These are phyloP conservation scores for Cavenderia fasciculata DNA, from an alignment of 78 protist species.

Conservation along the genomic window DNA sequence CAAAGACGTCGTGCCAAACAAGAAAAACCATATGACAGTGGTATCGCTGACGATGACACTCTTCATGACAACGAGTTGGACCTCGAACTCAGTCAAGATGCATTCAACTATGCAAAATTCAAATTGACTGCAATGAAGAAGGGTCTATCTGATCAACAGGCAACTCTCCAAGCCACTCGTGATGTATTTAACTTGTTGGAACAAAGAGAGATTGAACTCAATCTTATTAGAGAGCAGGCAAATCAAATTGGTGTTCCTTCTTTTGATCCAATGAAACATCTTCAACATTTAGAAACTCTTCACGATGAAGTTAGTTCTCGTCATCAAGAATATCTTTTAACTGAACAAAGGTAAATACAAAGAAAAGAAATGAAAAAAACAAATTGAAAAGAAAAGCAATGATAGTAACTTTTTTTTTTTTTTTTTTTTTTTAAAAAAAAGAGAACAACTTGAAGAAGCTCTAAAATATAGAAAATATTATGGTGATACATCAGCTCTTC, in stretches of 20 bases:
- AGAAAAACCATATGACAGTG: background rate
- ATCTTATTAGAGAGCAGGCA: conserved; percentile 61
- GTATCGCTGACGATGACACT: background rate
- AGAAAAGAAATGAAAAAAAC: background rate
- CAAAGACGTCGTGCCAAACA: background rate
- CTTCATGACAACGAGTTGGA: background rate
- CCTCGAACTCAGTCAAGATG: conserved; percentile 25
- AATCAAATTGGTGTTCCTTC: conserved; percentile 60
- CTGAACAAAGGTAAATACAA: conserved; percentile 33
- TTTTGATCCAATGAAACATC: conserved; percentile 57
- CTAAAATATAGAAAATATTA: conserved; percentile 10
- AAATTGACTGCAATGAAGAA: conserved; percentile 38
- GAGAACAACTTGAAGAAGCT: conserved; percentile 41
- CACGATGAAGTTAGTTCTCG: background rate
- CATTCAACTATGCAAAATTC: conserved; percentile 35
- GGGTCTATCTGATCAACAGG: conserved; percentile 38
- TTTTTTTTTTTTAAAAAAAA: background rate
- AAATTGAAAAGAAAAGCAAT: background rate
- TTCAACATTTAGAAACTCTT: conserved; percentile 2
- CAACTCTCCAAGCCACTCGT: conserved; percentile 37
- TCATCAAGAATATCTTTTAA: conserved; percentile 9
- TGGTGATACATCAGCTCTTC: conserved; percentile 28
- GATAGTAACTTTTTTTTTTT: background rate
- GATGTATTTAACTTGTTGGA: conserved; percentile 44
- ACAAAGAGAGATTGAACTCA: conserved; percentile 33